Percentiles rank a stretch among this genome's conserved stretches.
Evolutionary conservation across 2,329 filamentous ascomycete species (phyloP).

Genomic region (Botrytis pseudocinerea): DNA sequence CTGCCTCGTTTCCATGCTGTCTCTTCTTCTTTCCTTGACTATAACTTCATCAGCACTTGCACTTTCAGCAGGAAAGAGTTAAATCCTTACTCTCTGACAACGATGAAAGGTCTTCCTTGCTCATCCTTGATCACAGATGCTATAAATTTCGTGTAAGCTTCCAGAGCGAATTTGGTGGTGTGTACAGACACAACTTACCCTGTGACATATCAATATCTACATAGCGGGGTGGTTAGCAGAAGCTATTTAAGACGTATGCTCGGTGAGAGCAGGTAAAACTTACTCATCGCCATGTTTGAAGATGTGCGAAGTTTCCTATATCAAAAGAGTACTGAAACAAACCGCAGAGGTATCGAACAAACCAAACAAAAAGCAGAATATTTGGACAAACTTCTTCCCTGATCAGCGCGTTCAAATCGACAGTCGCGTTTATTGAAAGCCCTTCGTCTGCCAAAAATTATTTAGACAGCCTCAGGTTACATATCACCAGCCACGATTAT

Average conservation of each 20-base stretch:
- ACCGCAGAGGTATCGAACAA: conserved; percentile 13
- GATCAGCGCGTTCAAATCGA: conserved; percentile 30
- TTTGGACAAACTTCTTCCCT: conserved; percentile 22
- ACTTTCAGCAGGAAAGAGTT: conserved; percentile 28
- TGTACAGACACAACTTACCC: conserved; percentile 56
- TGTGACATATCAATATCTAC: conserved; percentile 81
- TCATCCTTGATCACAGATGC: conserved; percentile 90
- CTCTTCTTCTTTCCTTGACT: conserved; percentile 98
- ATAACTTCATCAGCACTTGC: conserved; percentile 31
- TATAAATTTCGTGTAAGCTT: conserved; percentile 42
- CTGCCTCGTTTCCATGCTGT: conserved; percentile 92
- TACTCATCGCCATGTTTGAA: conserved; percentile 61
- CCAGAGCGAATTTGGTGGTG: not conserved
- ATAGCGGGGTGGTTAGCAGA: conserved; percentile 32
- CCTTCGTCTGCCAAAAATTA: conserved; percentile 29
- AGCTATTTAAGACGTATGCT: conserved; percentile 34
- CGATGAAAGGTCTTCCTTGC: conserved; percentile 93
- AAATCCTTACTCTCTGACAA: conserved; percentile 85
- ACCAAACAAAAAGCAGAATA: conserved; percentile 11
- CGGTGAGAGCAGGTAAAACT: conserved; percentile 37
- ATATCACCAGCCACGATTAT: not conserved
- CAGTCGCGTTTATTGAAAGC: conserved; percentile 33
- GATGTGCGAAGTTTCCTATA: conserved; percentile 28
- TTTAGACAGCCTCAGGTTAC: conserved; percentile 13
- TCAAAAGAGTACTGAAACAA: conserved; percentile 13